These are phyloP conservation scores for Cordyceps tenuipes DNA, from an alignment of 2,329 filamentous ascomycete genomes.

Conservation along the genomic window DNA sequence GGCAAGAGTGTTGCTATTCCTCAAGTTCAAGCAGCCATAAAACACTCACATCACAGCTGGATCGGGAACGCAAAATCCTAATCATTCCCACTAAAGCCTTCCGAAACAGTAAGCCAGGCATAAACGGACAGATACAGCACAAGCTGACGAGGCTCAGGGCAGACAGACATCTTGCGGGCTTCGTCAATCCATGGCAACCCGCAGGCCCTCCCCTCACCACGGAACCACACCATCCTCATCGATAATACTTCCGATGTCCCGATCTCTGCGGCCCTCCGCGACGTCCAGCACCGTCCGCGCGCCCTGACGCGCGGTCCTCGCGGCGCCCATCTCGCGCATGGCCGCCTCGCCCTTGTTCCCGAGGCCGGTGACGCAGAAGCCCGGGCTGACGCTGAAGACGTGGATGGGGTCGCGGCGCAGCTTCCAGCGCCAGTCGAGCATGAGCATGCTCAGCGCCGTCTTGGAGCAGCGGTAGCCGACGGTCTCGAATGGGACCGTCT, in stretches of 20 bases:
- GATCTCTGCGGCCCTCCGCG: conserved; percentile 32
- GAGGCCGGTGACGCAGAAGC: conserved; percentile 32
- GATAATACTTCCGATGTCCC: conserved; percentile 30
- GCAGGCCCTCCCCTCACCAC: background rate
- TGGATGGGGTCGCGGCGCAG: conserved; percentile 34
- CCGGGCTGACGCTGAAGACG: conserved; percentile 31
- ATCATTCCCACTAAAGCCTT: too few species aligned
- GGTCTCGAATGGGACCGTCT: conserved; percentile 16
- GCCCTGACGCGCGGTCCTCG: conserved; percentile 18
- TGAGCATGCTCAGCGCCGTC: conserved; percentile 40
- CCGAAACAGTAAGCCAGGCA: too few species aligned
- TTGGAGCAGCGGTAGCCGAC: conserved; percentile 32
- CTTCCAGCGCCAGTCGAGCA: conserved; percentile 34
- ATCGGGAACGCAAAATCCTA: too few species aligned
- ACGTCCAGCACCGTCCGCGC: conserved; percentile 30
- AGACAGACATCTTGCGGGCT: too few species aligned
- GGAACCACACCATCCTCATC: background rate
- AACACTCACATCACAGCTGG: too few species aligned
- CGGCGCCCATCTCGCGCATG: background rate
- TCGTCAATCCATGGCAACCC: too few species aligned
- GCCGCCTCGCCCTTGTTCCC: conserved; percentile 19
- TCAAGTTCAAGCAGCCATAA: too few species aligned
- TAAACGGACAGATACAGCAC: too few species aligned
- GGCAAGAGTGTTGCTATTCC: too few species aligned
- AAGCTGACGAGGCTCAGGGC: too few species aligned